Evolutionary conservation across 23 red algal species (phyloP).

Genomic region (Agarophyton chilense): DNA sequence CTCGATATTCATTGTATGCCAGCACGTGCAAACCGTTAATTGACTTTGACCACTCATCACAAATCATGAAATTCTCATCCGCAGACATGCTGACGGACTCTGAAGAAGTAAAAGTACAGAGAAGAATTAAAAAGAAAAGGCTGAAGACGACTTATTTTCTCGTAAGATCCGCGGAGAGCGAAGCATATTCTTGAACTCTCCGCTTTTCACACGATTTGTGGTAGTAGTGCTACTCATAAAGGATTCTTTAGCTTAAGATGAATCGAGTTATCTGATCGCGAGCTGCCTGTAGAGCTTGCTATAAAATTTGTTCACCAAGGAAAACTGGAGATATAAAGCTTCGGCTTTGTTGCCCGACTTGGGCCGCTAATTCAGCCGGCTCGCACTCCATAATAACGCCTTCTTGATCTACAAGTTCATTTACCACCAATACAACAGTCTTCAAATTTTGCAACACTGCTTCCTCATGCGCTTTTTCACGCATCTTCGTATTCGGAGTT

Average conservation of each 20-base stretch:
- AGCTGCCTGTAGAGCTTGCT: conserved; percentile 77
- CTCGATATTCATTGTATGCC: too few relatives aligned
- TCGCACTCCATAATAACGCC: conserved; percentile 91
- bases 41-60: too few relatives aligned
- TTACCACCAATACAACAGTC: conserved; percentile 72
- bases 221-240: too few relatives aligned
- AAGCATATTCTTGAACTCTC: too few relatives aligned
- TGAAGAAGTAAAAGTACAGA: too few relatives aligned
- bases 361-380: conserved; percentile 55
- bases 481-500: conserved; percentile 69
- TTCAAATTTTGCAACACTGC: conserved; percentile 73
- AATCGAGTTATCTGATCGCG: conserved; percentile 81
- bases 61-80: too few relatives aligned
- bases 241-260: conserved; percentile 65
- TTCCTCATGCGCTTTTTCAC: conserved; percentile 75
- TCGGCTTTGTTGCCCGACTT: conserved; percentile 59
- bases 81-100: too few relatives aligned
- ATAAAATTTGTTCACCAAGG: conserved; percentile 75
- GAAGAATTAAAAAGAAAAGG: too few relatives aligned
- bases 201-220: too few relatives aligned
- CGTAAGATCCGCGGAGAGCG: too few relatives aligned
- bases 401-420: conserved; percentile 93
- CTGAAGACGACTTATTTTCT: too few relatives aligned
- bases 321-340: conserved; percentile 71
- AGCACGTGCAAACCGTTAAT: too few relatives aligned